Evolutionary conservation across 2,329 filamentous ascomycete species (phyloP).

Genomic region (Nothophoma quercina): DNA sequence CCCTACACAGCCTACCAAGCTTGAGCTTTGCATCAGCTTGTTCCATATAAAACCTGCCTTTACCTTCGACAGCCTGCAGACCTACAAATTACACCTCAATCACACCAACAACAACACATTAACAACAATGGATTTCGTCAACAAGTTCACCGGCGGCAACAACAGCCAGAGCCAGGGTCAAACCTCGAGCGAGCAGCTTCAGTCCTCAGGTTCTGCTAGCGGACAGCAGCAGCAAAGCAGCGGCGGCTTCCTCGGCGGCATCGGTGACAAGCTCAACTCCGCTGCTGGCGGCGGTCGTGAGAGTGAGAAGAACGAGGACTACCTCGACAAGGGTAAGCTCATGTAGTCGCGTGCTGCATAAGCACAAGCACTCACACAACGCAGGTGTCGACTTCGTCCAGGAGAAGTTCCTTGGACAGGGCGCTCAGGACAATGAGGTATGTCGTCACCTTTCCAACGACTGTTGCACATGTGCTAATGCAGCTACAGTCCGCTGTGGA

Average conservation of each 20-base stretch:
- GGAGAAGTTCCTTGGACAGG: constrained; percentile 74
- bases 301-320: constrained; percentile 83
- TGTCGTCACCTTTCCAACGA: constrained; percentile 46
- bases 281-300: constrained; percentile 75
- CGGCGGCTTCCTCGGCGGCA: constrained; percentile 62
- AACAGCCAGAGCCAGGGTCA: constrained; percentile 41
- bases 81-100: constrained; percentile 13
- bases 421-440: constrained; percentile 63
- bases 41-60: constrained; percentile 10
- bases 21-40: constrained; percentile 9
- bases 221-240: constrained; percentile 12
- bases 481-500: constrained; percentile 65
- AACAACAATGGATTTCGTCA: constrained; percentile 57
- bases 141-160: constrained; percentile 54
- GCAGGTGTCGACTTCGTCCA: constrained; percentile 79
- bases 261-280: constrained; percentile 75
- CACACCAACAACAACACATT: constrained; percentile 6
- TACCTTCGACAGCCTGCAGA: constrained; percentile 7
- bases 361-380: constrained; percentile 6
- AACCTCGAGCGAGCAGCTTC: constrained; percentile 41
- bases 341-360: not conserved
- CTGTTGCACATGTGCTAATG: constrained; percentile 19
- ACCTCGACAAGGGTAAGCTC: constrained; percentile 76
- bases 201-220: constrained; percentile 16
- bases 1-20: constrained; percentile 19